phyloP scores from a whole-genome alignment of 2,329 filamentous ascomycete species.

The Lasiodiplodia sp. region DNA sequence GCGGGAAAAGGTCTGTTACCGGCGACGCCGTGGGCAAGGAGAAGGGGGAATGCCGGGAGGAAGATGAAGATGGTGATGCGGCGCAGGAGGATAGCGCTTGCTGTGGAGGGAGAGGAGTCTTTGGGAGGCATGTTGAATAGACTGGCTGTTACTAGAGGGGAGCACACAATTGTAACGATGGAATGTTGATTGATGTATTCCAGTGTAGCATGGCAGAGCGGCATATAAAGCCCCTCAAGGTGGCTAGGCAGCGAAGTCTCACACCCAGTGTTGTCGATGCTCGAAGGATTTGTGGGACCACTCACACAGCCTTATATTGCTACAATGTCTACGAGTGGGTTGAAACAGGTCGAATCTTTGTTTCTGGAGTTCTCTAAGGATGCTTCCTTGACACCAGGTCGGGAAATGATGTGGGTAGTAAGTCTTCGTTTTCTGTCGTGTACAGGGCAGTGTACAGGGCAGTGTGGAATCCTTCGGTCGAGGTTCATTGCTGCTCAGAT shows the following conservation, averaged over 20 bases:
- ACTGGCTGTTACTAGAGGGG: not conserved
- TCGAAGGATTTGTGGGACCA: not conserved
- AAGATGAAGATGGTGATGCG: conserved; percentile 8
- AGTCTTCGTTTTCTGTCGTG: not conserved
- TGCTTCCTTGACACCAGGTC: not conserved
- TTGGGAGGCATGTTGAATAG: conserved; percentile 1
- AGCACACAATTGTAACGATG: not conserved
- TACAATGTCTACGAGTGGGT: not conserved
- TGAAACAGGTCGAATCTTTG: not conserved
- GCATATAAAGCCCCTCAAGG: not conserved
- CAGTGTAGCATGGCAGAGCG: too few species aligned
- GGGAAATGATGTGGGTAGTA: not conserved
- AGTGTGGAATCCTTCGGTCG: not conserved
- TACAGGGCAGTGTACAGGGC: not conserved
- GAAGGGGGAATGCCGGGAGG: conserved; percentile 1
- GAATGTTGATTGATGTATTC: not conserved
- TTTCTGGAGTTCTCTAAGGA: not conserved
- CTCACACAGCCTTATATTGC: not conserved
- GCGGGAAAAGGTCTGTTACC: not conserved
- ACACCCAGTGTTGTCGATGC: not conserved
- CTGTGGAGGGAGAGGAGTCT: not conserved
- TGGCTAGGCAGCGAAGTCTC: not conserved
- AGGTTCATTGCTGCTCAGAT: not conserved
- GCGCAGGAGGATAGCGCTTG: not conserved
- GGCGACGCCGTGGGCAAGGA: conserved; percentile 15